Percentiles rank a stretch among this genome's conserved stretches.
phyloP scores from a whole-genome alignment of 768 basidiomycete genomes.

The Auricularia auricula-judae region DNA sequence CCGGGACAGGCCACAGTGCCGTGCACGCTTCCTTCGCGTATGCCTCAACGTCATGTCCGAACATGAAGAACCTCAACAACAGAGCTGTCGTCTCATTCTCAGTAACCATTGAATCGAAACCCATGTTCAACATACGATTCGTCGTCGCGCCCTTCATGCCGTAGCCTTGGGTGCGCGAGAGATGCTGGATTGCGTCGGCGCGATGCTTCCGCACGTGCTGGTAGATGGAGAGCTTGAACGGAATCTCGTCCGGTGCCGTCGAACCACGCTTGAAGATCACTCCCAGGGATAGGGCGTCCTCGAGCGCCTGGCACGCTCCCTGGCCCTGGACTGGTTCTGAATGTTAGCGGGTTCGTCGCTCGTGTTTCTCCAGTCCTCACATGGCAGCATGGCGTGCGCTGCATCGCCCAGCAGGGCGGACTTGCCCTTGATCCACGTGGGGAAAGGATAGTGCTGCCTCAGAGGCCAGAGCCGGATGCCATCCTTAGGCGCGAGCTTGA shows the following conservation, averaged over 20 bases:
- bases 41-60: not conserved
- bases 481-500: not conserved
- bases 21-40: not conserved
- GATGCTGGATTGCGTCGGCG: not conserved
- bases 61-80: not conserved
- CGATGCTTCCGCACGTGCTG: not conserved
- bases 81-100: not conserved
- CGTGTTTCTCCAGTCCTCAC: not conserved
- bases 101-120: not conserved
- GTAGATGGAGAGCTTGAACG: not conserved
- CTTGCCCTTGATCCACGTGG: not conserved
- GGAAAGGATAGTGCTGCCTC: conserved; percentile 3
- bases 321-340: not conserved
- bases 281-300: not conserved
- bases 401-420: not conserved
- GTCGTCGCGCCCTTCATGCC: not conserved
- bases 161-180: not conserved
- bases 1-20: not conserved
- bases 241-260: not conserved
- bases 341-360: not conserved
- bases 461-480: conserved; percentile 1
- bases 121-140: not conserved
- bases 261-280: not conserved
- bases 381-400: not conserved
- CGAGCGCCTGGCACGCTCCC: not conserved